A percentile compares a stretch with the other conserved stretches of the same genome.
Conservation (phyloP, 306 rosid genomes). For the Prunus davidiana region DNA sequence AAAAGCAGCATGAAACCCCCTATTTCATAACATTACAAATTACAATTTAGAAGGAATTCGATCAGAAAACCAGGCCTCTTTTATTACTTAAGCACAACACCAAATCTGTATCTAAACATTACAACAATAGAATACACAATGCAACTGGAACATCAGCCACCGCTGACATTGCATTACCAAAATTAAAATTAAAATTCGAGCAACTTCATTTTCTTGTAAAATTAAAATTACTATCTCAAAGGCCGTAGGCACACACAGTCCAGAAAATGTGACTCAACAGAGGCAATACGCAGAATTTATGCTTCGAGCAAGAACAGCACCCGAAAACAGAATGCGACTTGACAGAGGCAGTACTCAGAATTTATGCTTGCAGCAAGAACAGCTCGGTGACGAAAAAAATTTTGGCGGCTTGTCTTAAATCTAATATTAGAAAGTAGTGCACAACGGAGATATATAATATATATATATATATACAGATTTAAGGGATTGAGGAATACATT, state of each 20-base stretch:
- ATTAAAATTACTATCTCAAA: background rate
- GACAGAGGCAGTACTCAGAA: background rate
- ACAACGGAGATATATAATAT: background rate
- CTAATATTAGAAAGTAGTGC: slow-evolving; percentile 6
- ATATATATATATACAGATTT: background rate
- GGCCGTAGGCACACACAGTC: background rate
- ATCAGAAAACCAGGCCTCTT: background rate
- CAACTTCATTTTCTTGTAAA: background rate
- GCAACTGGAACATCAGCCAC: background rate
- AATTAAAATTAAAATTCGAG: background rate
- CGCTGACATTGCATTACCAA: background rate
- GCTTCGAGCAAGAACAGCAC: background rate
- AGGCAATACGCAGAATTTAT: no score
- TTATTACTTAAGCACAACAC: background rate
- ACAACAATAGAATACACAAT: background rate
- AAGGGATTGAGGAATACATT: background rate
- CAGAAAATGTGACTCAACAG: background rate
- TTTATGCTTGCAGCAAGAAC: background rate
- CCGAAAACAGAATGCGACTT: background rate
- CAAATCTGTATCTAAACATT: background rate
- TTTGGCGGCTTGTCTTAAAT: slow-evolving; percentile 1
- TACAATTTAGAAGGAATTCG: no score
- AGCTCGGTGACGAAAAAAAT: background rate
- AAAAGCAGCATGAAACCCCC: no score
- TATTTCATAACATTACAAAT: no score